These are phyloP conservation scores for Magnusiomyces ingens DNA, from an alignment of 1,139 yeast genomes.

Conservation along the genomic window DNA sequence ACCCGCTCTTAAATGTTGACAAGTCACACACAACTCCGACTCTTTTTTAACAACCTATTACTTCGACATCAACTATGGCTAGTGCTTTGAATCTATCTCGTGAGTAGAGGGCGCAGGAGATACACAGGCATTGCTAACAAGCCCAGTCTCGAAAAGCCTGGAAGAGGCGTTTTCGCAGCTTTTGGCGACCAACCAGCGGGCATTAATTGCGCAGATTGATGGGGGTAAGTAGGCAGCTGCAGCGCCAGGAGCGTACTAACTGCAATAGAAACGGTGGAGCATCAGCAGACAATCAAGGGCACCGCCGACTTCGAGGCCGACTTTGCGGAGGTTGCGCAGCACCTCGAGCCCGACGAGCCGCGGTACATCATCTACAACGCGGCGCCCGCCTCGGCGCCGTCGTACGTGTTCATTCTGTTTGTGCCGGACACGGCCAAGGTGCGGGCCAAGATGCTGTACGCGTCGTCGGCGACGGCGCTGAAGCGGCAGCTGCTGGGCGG, in stretches of 20 bases:
- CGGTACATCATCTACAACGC: conserved; percentile 49
- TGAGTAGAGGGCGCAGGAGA: no score
- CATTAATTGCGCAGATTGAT: conserved; percentile 26
- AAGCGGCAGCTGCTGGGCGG: conserved; percentile 67
- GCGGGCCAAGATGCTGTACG: conserved; percentile 85
- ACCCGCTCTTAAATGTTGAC: no score
- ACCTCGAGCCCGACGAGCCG: conserved; percentile 47
- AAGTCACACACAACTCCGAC: no score
- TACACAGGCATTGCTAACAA: no score
- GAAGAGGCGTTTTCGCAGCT: conserved; percentile 3
- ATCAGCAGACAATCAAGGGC: conserved; percentile 27
- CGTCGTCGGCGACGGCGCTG: conserved; percentile 76
- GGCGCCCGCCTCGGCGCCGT: conserved; percentile 19
- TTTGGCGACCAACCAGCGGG: conserved; percentile 16
- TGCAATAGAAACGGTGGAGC: conserved; percentile 33
- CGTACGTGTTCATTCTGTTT: conserved; percentile 60
- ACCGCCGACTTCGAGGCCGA: conserved; percentile 33
- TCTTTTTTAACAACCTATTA: no score
- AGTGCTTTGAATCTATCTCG: background rate
- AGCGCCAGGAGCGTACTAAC: no score
- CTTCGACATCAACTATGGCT: background rate
- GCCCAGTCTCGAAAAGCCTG: no score
- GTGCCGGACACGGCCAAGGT: conserved; percentile 86
- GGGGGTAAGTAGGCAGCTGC: no score
- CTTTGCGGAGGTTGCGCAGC: conserved; percentile 35